Evolutionary conservation across 192 early-diverging fungal genomes (phyloP).

Genomic region (Backusella morwellensis): DNA sequence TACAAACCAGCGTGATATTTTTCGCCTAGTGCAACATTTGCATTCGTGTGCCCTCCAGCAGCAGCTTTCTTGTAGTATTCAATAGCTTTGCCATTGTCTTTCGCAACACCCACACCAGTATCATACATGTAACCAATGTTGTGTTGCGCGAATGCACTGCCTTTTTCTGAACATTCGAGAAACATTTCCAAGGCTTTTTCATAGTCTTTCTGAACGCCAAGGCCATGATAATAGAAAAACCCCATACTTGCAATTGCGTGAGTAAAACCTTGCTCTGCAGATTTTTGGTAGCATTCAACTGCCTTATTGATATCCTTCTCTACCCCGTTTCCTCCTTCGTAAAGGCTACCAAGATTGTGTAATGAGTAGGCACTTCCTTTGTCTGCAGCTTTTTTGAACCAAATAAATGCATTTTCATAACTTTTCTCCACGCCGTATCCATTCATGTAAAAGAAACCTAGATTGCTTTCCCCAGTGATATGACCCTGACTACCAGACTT

Average conservation of each 20-base stretch:
- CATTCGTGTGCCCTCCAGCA: conserved; percentile 61
- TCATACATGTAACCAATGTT: conserved; percentile 79
- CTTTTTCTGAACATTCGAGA: conserved; percentile 55
- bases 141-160: conserved; percentile 63
- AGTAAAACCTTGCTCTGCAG: conserved; percentile 65
- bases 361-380: conserved; percentile 20
- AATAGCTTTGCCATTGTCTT: conserved; percentile 58
- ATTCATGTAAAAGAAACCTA: neutral
- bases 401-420: neutral
- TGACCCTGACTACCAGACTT: neutral
- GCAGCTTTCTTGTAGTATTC: conserved; percentile 67
- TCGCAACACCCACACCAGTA: conserved; percentile 59
- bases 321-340: conserved; percentile 40
- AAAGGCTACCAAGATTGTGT: conserved; percentile 29
- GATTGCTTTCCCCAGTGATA: neutral
- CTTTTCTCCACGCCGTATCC: neutral
- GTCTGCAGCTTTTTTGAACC: neutral
- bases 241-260: conserved; percentile 78
- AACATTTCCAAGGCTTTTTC: conserved; percentile 75
- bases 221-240: conserved; percentile 87
- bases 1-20: neutral
- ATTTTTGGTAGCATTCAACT: conserved; percentile 61
- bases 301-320: conserved; percentile 61
- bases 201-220: conserved; percentile 65
- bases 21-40: conserved; percentile 31